phyloP scores from a whole-genome alignment of 2,329 filamentous ascomycete species.

The Periconia macrospinosa region DNA sequence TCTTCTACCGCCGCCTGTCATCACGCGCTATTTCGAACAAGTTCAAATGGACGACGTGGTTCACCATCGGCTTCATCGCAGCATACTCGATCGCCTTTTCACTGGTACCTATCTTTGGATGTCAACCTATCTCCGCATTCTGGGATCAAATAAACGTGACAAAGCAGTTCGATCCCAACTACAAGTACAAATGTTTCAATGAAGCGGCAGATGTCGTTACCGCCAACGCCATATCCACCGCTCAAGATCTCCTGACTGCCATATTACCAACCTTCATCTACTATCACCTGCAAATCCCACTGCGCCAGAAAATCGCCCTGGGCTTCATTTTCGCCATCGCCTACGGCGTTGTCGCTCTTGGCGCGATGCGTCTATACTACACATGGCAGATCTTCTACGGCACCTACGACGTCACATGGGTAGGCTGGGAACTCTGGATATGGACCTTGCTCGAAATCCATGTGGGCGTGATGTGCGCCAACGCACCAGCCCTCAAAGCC shows the following conservation, averaged over 20 bases:
- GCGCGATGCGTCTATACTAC: constrained; percentile 27
- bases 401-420: constrained; percentile 36
- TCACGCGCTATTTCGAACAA: constrained; percentile 25
- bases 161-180: constrained; percentile 18
- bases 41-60: constrained; percentile 28
- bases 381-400: constrained; percentile 30
- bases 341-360: constrained; percentile 28
- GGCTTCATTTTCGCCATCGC: constrained; percentile 37
- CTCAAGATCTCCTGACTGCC: constrained; percentile 35
- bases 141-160: constrained; percentile 29
- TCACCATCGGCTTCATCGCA: constrained; percentile 30
- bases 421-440: constrained; percentile 20
- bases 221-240: constrained; percentile 28
- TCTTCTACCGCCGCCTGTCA: constrained; percentile 34
- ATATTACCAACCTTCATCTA: constrained; percentile 35
- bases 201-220: constrained; percentile 34
- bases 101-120: constrained; percentile 31
- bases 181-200: constrained; percentile 34
- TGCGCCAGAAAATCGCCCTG: constrained; percentile 31
- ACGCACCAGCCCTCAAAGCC: constrained; percentile 34
- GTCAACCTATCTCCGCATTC: constrained; percentile 32
- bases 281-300: constrained; percentile 33
- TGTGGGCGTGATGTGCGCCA: constrained; percentile 34
- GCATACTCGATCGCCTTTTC: constrained; percentile 29
- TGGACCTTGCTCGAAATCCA: constrained; percentile 30